Base-by-base conservation (phyloP, 2,329 filamentous ascomycete genomes). In the Pestalotiopsis sp. region DNA sequence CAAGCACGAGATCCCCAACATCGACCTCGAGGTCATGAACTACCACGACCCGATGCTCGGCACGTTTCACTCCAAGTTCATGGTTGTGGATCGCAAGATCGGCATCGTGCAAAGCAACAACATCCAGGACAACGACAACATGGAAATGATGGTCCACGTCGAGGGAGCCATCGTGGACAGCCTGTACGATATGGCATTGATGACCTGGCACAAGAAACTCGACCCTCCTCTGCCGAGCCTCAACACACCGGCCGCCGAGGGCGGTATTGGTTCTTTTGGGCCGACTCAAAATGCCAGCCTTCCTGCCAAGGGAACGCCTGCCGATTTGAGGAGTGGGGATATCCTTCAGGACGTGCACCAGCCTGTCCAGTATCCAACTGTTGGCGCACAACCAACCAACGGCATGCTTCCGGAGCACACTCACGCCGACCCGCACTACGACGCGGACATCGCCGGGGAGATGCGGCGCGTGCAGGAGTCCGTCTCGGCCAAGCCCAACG, bases 131-230 rank as follows among this genome's bases (percentile, higher is more conserved):
- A 95, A 94, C 66, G 91, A 93, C 73, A 95, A 95, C 72, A 70
- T 94, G 67, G 93, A 95, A 78, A 94, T 95, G 92, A 90, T 94
- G 87, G 84, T 88, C 2, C 92, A 93, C 67, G 77, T 94, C 0
- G 92, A 95, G 79, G 93, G 93, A 0, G 88, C 91, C 0, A 92
- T 95, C 68, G 92, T 95, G 0, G 91, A 94, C 73, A 89, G 89
- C 1, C 79, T 95, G 27, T 94, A 94, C 76, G 93, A 95, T 71
- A 90, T 90, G 71, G 91, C 91, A 0, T 77, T 94, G 52, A 84
- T 94, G 7, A 91, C 90, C 0, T 95, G 92, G 92, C 84, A 91
- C 71, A 90, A 89, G 69, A 79, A 81, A 1, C 76, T 94, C 0
- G 80, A 89, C 0, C 90, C 91, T 2, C 83, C 87, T 0, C 76